Evolutionary conservation across 2,329 filamentous ascomycete species (phyloP).

Genomic region (Boeremia exigua): DNA sequence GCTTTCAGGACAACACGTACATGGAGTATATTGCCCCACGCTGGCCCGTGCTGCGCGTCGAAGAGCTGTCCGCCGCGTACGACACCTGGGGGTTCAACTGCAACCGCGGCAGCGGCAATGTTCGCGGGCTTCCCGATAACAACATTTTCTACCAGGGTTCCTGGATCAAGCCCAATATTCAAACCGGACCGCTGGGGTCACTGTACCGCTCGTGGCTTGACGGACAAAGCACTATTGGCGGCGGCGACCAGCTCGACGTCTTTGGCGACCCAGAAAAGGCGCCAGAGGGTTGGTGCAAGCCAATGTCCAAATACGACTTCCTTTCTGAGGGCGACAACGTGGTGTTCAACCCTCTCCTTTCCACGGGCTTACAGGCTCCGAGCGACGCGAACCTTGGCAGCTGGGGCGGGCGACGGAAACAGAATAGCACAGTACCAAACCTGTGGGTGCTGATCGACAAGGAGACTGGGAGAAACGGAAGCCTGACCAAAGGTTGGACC

Average conservation of each 20-base stretch:
- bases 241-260: constrained; percentile 33
- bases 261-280: constrained; percentile 52
- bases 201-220: constrained; percentile 53
- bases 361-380: constrained; percentile 30
- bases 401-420: constrained; percentile 2
- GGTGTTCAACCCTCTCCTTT: constrained; percentile 12
- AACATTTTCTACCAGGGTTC: constrained; percentile 26
- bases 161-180: constrained; percentile 58
- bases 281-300: constrained; percentile 14
- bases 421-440: not conserved
- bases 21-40: constrained; percentile 12
- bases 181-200: constrained; percentile 51
- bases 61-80: constrained; percentile 12
- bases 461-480: not conserved
- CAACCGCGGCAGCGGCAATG: constrained; percentile 15
- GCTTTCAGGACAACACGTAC: constrained; percentile 20
- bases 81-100: constrained; percentile 21
- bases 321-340: constrained; percentile 25
- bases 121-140: constrained; percentile 13
- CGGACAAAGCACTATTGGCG: constrained; percentile 52
- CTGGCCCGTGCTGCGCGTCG: constrained; percentile 15
- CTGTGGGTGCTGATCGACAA: not conserved
- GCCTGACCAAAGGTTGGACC: constrained; percentile 4
- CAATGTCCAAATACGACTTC: constrained; percentile 14
- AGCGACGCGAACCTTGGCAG: not conserved